Base-by-base conservation (phyloP, 2,329 filamentous ascomycete species). In the Penicillium sp. region DNA sequence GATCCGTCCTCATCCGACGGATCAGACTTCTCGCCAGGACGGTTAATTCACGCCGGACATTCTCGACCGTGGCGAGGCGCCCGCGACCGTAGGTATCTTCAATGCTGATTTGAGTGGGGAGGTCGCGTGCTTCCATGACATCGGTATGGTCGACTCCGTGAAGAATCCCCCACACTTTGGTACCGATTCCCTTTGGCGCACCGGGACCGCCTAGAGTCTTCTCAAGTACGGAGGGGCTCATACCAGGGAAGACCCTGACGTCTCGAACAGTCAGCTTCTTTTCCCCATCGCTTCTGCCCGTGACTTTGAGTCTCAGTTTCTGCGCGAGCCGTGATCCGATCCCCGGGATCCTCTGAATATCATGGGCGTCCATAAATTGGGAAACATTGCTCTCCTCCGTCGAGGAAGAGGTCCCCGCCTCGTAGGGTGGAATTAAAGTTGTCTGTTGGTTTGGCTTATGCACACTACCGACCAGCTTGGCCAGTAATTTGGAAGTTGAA, bases 401-500 rank as follows among this genome's bases (percentile, higher is more conserved):
- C 2, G 52, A 34, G 5, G 46, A 50, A 33, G 55, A 52, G 32
- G 53, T 25, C 11, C 46, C 46, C 24, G 54, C 58, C 3, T 74
- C 72, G 46, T 80, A 79, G 1, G 85, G 80, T 4, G 86, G 83
- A 38, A 95, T 69, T 6, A 97, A 73, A 0, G 87, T 89, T 0
- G 91, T 97, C 67, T 97, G 93, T 51, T 82, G 85, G 49, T 84
- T 84, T 1, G 91, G 91, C 70, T 97, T 97, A 65, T 96, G 82
- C 49, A 85, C 74, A 65, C 82, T 86, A 9, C 91, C 91, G 8
- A 83, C 87, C 11, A 97, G 77, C 67, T 97, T 97, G 49, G 87
- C 83, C 9, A 95, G 75, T 4, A 91, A 69, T 67, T 97, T 97
- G 61, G 85, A 91, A 0, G 88, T 94, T 2, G 90, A 85, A 24